Percentiles rank a stretch among this genome's conserved stretches.
These are phyloP conservation scores for Xylaria flabelliformis DNA, from an alignment of 495 filamentous ascomycete species.

Conservation along the genomic window DNA sequence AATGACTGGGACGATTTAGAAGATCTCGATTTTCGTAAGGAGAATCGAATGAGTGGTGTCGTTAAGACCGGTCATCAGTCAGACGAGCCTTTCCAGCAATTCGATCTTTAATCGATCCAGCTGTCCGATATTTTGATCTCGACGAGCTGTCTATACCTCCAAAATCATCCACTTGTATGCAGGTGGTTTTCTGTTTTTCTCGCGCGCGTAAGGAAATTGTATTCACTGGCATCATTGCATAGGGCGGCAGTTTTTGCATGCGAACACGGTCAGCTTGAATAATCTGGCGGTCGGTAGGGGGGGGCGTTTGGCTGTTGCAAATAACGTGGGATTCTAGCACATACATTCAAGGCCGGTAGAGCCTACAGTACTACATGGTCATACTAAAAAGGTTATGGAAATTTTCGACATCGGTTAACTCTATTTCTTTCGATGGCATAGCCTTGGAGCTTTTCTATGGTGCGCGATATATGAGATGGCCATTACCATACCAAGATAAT, in stretches of 20 bases:
- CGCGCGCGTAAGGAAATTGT: constrained; percentile 30
- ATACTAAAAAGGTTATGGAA: constrained; percentile 30
- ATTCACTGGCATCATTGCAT: constrained; percentile 43
- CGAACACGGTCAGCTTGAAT: constrained; percentile 36
- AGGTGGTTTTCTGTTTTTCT: constrained; percentile 34
- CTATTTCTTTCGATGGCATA: constrained; percentile 12
- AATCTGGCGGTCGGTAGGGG: constrained; percentile 36
- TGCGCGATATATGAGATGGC: constrained; percentile 16
- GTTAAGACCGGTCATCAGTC: constrained; percentile 67
- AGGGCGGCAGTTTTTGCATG: constrained; percentile 44
- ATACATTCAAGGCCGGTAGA: constrained; percentile 36
- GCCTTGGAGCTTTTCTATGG: constrained; percentile 8
- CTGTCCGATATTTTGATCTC: background rate
- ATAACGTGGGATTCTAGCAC: constrained; percentile 43
- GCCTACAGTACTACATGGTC: constrained; percentile 26
- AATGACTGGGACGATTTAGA: constrained; percentile 55
- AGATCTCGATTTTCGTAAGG: constrained; percentile 49
- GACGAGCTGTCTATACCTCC: background rate
- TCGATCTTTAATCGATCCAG: constrained; percentile 57
- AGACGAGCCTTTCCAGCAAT: constrained; percentile 76
- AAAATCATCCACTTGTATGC: constrained; percentile 24
- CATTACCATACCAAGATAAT: constrained; percentile 7
- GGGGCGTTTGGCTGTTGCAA: constrained; percentile 42
- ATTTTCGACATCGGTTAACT: constrained; percentile 21
- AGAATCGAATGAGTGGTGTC: constrained; percentile 76